These are phyloP conservation scores for Aspergillus sclerotialis DNA, from an alignment of 2,329 filamentous ascomycete species.

Conservation along the genomic window DNA sequence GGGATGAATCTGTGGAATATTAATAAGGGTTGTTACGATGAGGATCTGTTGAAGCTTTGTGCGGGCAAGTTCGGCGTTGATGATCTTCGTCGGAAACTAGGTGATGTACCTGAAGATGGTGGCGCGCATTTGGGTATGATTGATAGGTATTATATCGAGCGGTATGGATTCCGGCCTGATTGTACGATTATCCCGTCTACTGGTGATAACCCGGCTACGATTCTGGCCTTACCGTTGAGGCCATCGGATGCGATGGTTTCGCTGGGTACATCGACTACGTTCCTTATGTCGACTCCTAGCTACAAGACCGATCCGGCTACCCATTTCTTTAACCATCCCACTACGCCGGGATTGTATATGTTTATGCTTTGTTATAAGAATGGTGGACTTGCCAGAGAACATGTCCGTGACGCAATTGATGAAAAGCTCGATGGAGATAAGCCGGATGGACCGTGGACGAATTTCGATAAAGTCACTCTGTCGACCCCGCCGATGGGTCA, in stretches of 20 bases:
- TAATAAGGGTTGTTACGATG: constrained; percentile 62
- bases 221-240: constrained; percentile 79
- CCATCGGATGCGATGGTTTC: constrained; percentile 90
- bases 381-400: constrained; percentile 84
- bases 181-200: constrained; percentile 82
- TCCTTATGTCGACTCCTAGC: constrained; percentile 90
- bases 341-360: constrained; percentile 88
- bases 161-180: constrained; percentile 68
- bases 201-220: constrained; percentile 93
- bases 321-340: constrained; percentile 98
- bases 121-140: constrained; percentile 70
- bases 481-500: constrained; percentile 64
- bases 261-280: constrained; percentile 90
- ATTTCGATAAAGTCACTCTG: constrained; percentile 69
- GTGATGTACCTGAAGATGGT: constrained; percentile 71
- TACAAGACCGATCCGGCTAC: constrained; percentile 87
- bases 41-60: constrained; percentile 66
- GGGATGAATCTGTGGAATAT: constrained; percentile 98
- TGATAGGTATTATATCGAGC: constrained; percentile 67
- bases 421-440: constrained; percentile 35
- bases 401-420: constrained; percentile 75
- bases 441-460: constrained; percentile 60
- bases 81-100: constrained; percentile 70
- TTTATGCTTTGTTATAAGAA: constrained; percentile 99
- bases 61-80: constrained; percentile 59